phyloP scores from a whole-genome alignment of 2,329 filamentous ascomycete species.

The Fusarium brachygibbosum region DNA sequence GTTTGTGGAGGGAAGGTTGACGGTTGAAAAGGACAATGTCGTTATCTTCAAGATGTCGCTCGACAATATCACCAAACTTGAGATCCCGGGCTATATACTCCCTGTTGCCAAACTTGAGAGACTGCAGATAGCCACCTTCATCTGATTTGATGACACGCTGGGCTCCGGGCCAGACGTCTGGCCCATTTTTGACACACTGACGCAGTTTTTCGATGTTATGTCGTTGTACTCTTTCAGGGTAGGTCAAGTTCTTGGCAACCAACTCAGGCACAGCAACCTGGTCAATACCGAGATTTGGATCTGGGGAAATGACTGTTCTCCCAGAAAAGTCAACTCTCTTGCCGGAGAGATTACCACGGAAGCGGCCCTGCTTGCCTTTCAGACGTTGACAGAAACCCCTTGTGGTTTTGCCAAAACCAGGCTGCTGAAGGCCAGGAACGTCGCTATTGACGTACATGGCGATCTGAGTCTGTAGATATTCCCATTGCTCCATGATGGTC shows the following conservation, averaged over 20 bases:
- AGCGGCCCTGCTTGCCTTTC: constrained; percentile 97
- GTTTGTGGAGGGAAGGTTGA: constrained; percentile 96
- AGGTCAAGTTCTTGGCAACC: constrained; percentile 97
- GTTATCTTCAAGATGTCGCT: constrained; percentile 93
- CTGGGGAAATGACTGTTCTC: constrained; percentile 96
- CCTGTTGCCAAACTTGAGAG: constrained; percentile 80
- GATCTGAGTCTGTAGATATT: constrained; percentile 93
- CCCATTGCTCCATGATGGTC: constrained; percentile 98
- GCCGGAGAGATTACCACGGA: constrained; percentile 95
- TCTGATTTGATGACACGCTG: constrained; percentile 83
- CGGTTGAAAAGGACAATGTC: constrained; percentile 98
- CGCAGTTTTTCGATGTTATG: constrained; percentile 89
- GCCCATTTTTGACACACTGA: constrained; percentile 80
- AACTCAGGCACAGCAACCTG: constrained; percentile 91
- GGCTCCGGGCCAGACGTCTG: constrained; percentile 86
- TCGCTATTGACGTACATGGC: constrained; percentile 99
- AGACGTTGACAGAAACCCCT: constrained; percentile 94
- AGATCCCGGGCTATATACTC: constrained; percentile 80
- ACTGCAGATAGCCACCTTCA: constrained; percentile 76
- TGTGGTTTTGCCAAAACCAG: constrained; percentile 87
- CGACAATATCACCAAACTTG: constrained; percentile 87
- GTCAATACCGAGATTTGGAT: constrained; percentile 93
- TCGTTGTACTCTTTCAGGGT: constrained; percentile 87
- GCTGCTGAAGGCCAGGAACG: constrained; percentile 90
- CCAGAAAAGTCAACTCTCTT: constrained; percentile 99